Base-by-base conservation (phyloP, 257 asterid genomes). In the Scutellaria barbata region DNA sequence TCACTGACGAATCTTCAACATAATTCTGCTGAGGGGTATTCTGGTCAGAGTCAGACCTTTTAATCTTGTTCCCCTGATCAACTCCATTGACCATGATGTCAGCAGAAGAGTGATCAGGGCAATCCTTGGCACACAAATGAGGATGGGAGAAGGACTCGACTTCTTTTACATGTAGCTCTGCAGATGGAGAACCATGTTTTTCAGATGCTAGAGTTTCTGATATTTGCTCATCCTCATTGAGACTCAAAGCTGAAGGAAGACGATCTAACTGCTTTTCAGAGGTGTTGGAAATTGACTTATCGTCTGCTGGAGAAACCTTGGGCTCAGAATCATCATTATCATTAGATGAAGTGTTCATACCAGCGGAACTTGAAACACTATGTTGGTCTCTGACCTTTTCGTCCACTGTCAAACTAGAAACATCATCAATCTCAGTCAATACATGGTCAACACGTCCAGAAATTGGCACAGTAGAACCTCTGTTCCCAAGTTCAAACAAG, bases 401-500 rank as follows among this genome's bases (percentile, higher is more conserved):
- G 57, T 79, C 85, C 48, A 60, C 78, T 74, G 79, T 78, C 48
- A 77, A 88, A 35, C 74, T 81, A n/a, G 88, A 77, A 33, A 71
- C 74, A 20, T 80, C 75, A 53, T 73, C 84, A 68, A 68, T 72
- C 73, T 87, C 87, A 39, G 75, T 54, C 13, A 73, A 76, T 5
- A 60, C 82, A 74, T 76, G 87, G 40, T 80, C 85, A 73, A 69
- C 76, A 65, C 73, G 85, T 39, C 66, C 83, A 69, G 89, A 82
- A 65, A 77, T 70, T 7, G 96, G 87, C 41, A 81, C 50, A 65
- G 80, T 68, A 57, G 59, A 68, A 48, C 83, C 95, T 51, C 69
- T 73, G 63, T 77, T 76, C 73, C 88, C 91, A 55, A 80, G 74
- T 75, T 94, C 87, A 70, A 87, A 79, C 41, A 77, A 52, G 77